Percentiles rank a stretch among this genome's conserved stretches.
Conservation (phyloP, 305 asterid genomes). For the Fraxinus ornus region DNA sequence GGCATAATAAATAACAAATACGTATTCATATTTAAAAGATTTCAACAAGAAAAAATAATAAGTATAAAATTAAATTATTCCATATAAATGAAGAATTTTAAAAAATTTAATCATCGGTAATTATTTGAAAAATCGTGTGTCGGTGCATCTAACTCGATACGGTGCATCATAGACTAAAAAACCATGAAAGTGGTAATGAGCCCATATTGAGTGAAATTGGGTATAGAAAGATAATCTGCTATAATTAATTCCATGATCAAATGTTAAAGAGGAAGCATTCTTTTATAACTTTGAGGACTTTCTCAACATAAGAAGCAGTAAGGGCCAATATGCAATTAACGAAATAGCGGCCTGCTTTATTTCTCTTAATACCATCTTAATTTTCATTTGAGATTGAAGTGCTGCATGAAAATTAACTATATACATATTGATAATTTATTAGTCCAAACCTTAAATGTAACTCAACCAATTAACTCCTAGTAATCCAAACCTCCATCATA, state of each 20-base stretch:
- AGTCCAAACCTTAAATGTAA: not conserved
- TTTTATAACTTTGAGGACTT: not conserved
- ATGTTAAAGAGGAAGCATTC: not conserved
- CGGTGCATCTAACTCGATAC: not conserved
- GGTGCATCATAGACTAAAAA: not conserved
- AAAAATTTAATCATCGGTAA: not conserved
- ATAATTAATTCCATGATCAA: not conserved
- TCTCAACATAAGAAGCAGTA: not conserved
- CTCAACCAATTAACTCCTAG: not conserved
- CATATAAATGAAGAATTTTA: not conserved
- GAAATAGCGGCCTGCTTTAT: not conserved
- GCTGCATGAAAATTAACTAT: not conserved
- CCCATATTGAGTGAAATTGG: not conserved
- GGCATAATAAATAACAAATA: too few relatives aligned
- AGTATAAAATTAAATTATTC: not conserved
- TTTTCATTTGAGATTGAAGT: not conserved
- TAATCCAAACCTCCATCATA: not conserved
- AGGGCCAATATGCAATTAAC: not conserved
- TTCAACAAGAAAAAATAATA: not conserved
- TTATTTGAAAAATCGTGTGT: too few relatives aligned
- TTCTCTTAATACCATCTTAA: not conserved
- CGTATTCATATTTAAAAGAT: too few relatives aligned
- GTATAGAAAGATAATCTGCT: not conserved
- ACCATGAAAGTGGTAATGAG: not conserved
- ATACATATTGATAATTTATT: not conserved